Evolutionary conservation across 495 filamentous ascomycete species (phyloP), one percentile per base, ranked within the genome.

Genomic region (Platismatia glauca): DNA sequence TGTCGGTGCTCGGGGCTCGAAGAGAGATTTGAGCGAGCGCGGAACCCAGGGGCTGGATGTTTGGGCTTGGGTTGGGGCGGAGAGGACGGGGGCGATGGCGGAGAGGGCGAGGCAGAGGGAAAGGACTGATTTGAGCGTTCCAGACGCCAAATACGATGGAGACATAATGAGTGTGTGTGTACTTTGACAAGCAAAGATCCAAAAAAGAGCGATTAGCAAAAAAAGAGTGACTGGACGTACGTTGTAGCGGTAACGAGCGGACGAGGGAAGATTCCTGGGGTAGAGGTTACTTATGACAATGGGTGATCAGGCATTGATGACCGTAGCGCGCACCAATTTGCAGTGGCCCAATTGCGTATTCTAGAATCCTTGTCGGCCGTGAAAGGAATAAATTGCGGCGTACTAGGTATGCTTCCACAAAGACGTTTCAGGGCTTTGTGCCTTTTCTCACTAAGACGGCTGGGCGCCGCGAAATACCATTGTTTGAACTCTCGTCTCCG

Each of bases 181-280:
- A 53, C 24, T 33, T 53, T 53, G 50, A 53, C 50, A 53, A 53
- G 29, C 50, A 53, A 53, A 53, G 50, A 53, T 53, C 50, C 50
- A 53, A 33, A 53, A 52, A 53, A 33, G 50, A 53, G 29, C 20
- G 50, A 33, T 20, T 15, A 53, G 27, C 29, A 53, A 33, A 52
- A n/a, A 53, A 53, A 33, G 50, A 53, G 50, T 16, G 50, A 53
- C 27, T 53, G 29, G 50, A 20, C 50, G 27, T 53, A 33, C 50
- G n/a, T 48, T 31, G 50, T 6, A 20, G 20, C 16, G 50, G 15
- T 33, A 33, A 53, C 15, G 50, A 53, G 29, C 27, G 50, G 33
- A 53, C 4, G 16, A 16, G 29, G 16, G 13, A 20, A n/a, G 9
- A 33, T 7, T 9, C 29, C 3, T 53, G 50, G 50, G 50, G 33